A percentile compares a stretch with the other conserved stretches of the same genome.
These are phyloP conservation scores for Hypoxylon rickii DNA, from an alignment of 495 filamentous ascomycete species.

Conservation along the genomic window DNA sequence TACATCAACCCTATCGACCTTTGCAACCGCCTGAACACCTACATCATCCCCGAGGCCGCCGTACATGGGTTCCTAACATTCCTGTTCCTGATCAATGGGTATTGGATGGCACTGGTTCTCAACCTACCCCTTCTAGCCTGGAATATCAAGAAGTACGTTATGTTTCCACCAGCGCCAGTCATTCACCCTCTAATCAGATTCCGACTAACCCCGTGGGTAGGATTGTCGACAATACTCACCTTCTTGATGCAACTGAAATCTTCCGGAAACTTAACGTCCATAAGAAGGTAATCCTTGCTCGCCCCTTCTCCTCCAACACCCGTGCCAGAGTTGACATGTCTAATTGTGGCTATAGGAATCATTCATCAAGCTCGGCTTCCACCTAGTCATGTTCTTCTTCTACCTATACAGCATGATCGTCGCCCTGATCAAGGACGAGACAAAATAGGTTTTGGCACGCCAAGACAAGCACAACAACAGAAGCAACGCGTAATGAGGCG, in stretches of 20 bases:
- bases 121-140: conserved; percentile 91
- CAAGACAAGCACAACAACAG: conserved; percentile 2
- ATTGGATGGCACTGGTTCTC: conserved; percentile 91
- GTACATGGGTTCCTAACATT: conserved; percentile 94
- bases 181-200: too few species aligned
- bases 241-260: conserved; percentile 98
- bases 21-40: conserved; percentile 99
- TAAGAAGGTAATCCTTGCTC: conserved; percentile 86
- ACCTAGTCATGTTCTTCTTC: conserved; percentile 99
- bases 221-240: conserved; percentile 94
- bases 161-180: neutral
- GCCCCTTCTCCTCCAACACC: neutral
- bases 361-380: conserved; percentile 98
- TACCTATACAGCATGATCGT: conserved; percentile 99
- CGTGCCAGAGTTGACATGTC: neutral
- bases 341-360: conserved; percentile 70
- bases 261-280: conserved; percentile 99
- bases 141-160: conserved; percentile 93
- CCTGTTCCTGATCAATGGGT: conserved; percentile 96
- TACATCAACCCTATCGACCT: conserved; percentile 99
- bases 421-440: conserved; percentile 93
- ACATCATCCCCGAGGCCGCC: conserved; percentile 98
- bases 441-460: conserved; percentile 59
- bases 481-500: conserved; percentile 7
- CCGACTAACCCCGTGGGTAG: conserved; percentile 57